phyloP scores from a whole-genome alignment of 805 yeast species.

The Schwanniomyces pseudopolymorphus region DNA sequence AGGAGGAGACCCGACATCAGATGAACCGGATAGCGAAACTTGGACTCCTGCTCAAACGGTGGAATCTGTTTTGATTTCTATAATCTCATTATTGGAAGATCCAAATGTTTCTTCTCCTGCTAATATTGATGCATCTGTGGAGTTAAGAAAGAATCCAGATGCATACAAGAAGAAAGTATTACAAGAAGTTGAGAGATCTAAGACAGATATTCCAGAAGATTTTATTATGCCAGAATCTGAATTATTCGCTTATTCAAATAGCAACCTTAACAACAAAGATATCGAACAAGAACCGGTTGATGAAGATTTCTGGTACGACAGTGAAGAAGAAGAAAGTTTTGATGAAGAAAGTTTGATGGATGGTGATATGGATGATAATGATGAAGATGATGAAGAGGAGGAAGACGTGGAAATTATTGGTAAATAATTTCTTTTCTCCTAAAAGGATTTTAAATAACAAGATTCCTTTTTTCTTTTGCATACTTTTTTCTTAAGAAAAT shows the following conservation, averaged over 20 bases:
- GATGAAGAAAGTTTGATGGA: slow-evolving; percentile 50
- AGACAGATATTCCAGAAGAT: slow-evolving; percentile 82
- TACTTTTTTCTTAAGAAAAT: neutral
- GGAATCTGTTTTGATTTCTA: slow-evolving; percentile 85
- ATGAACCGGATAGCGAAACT: slow-evolving; percentile 90
- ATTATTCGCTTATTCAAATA: slow-evolving; percentile 40
- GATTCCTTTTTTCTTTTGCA: neutral
- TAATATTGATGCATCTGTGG: slow-evolving; percentile 92
- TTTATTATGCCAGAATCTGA: slow-evolving; percentile 77
- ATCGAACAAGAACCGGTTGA: slow-evolving; percentile 60
- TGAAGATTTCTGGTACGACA: slow-evolving; percentile 82
- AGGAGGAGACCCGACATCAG: slow-evolving; percentile 86
- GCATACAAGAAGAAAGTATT: slow-evolving; percentile 72
- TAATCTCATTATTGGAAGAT: slow-evolving; percentile 86
- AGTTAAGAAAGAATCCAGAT: slow-evolving; percentile 79
- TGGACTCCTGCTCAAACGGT: slow-evolving; percentile 95
- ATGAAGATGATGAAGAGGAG: slow-evolving; percentile 60
- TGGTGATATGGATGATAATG: slow-evolving; percentile 49
- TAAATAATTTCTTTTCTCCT: slow-evolving; percentile 4
- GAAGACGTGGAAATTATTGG: slow-evolving; percentile 39
- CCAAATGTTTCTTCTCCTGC: slow-evolving; percentile 95
- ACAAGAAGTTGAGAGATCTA: slow-evolving; percentile 80
- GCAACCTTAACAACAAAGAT: slow-evolving; percentile 36
- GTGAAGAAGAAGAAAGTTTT: slow-evolving; percentile 45
- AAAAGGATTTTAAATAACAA: neutral